Evolutionary conservation across 2,329 filamentous ascomycete species (phyloP).

Genomic region (Venturia nashicola): DNA sequence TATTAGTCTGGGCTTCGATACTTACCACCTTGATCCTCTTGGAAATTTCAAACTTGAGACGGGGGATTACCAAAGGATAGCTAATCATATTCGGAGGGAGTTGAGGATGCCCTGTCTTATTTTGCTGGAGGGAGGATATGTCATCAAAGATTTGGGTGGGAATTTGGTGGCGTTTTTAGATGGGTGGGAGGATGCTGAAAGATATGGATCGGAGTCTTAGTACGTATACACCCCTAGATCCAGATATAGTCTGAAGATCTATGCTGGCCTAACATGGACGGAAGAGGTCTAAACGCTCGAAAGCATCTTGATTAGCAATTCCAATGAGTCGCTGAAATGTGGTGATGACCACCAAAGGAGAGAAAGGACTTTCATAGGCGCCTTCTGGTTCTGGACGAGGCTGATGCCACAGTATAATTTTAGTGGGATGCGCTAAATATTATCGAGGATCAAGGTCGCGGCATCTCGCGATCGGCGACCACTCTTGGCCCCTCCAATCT

Average conservation of each 20-base stretch:
- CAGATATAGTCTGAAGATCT: too few relatives aligned
- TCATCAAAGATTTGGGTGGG: conserved; percentile 6
- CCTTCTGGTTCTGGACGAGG: too few relatives aligned
- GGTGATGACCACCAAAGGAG: too few relatives aligned
- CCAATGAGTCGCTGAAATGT: too few relatives aligned
- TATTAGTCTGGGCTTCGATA: conserved; percentile 18
- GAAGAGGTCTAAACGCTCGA: too few relatives aligned
- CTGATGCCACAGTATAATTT: neutral
- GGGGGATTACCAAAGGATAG: conserved; percentile 11
- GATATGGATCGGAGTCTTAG: neutral
- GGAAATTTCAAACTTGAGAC: conserved; percentile 9
- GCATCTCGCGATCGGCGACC: too few relatives aligned
- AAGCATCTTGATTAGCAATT: too few relatives aligned
- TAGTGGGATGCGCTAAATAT: neutral
- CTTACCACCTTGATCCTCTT: conserved; percentile 16
- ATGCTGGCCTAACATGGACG: too few relatives aligned
- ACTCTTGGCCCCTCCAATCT: too few relatives aligned
- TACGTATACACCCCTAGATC: too few relatives aligned
- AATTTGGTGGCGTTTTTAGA: conserved; percentile 7
- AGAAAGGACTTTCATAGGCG: too few relatives aligned
- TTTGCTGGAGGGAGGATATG: conserved; percentile 10
- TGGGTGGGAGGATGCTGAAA: conserved; percentile 1
- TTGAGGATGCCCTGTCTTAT: conserved; percentile 4
- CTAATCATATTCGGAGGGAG: neutral
- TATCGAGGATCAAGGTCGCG: too few relatives aligned